phyloP scores from a whole-genome alignment of 2,329 filamentous ascomycete species.

The Metarhizium album region DNA sequence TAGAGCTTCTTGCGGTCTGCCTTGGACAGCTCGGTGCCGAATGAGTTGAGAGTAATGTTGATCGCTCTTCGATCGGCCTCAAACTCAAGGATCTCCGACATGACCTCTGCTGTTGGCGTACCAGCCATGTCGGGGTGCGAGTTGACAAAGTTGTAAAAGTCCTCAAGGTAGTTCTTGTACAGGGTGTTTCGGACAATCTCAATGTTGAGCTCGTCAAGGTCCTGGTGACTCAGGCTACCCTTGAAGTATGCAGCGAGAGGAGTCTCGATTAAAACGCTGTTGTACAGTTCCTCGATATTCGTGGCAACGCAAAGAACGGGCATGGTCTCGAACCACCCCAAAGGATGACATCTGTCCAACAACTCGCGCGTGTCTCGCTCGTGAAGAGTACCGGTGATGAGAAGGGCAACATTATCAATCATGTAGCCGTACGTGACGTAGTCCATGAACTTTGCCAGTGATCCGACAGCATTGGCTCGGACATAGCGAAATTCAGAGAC shows the following conservation, averaged over 20 bases:
- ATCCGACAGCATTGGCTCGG: constrained; percentile 84
- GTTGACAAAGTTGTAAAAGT: constrained; percentile 93
- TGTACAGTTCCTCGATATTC: constrained; percentile 98
- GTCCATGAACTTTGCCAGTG: constrained; percentile 90
- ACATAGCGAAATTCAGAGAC: constrained; percentile 96
- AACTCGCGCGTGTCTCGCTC: constrained; percentile 95
- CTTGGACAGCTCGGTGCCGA: constrained; percentile 92
- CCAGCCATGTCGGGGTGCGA: constrained; percentile 75
- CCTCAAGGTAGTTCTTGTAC: constrained; percentile 99
- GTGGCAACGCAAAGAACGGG: constrained; percentile 95
- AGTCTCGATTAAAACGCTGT: constrained; percentile 93
- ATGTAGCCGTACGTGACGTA: constrained; percentile 99
- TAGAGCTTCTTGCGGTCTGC: constrained; percentile 92
- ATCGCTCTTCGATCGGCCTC: constrained; percentile 94
- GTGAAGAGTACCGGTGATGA: constrained; percentile 95
- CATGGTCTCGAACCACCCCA: constrained; percentile 99
- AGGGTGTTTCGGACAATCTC: constrained; percentile 97
- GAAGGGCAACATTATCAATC: constrained; percentile 97
- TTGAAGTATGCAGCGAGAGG: constrained; percentile 96
- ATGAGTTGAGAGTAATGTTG: constrained; percentile 98
- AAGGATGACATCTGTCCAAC: constrained; percentile 86
- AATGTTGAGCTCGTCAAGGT: constrained; percentile 97
- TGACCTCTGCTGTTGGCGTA: constrained; percentile 85
- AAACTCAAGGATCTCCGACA: constrained; percentile 92
- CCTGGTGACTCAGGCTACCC: constrained; percentile 87